These are phyloP conservation scores for Emmonsia crescens DNA, from an alignment of 2,329 filamentous ascomycete genomes.

Conservation along the genomic window DNA sequence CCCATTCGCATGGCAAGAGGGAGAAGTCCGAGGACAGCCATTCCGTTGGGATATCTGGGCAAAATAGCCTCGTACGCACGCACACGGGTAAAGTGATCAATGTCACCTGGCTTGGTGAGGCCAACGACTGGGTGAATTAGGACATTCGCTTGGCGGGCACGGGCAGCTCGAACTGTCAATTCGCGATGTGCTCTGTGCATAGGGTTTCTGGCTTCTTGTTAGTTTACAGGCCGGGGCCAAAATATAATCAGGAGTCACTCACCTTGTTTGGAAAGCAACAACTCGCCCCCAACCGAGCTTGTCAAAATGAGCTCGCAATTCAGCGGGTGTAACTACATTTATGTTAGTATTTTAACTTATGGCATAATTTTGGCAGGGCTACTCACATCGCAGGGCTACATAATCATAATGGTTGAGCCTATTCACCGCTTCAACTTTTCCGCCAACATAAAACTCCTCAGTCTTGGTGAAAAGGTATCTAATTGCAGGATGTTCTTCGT, in stretches of 20 bases:
- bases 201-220: constrained; percentile 54
- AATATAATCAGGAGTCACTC: constrained; percentile 3
- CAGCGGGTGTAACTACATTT: constrained; percentile 68
- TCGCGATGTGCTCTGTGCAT: constrained; percentile 99
- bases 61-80: constrained; percentile 96
- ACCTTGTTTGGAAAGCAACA: constrained; percentile 90
- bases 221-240: not conserved
- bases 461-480: constrained; percentile 75
- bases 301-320: constrained; percentile 93
- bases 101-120: constrained; percentile 97
- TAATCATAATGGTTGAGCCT: constrained; percentile 98
- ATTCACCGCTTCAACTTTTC: constrained; percentile 91
- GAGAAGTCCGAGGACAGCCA: constrained; percentile 91
- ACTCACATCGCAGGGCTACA: constrained; percentile 81
- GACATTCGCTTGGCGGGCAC: constrained; percentile 92
- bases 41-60: constrained; percentile 95
- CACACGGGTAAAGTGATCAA: constrained; percentile 98
- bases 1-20: constrained; percentile 99
- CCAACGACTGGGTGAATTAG: constrained; percentile 98
- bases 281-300: constrained; percentile 98
- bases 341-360: not conserved
- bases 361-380: not conserved
- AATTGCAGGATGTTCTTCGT: constrained; percentile 83
- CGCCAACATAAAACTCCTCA: constrained; percentile 84
- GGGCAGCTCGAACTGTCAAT: constrained; percentile 91